Conservation (phyloP, 1,284 basidiomycete genomes). For the Puccinia brachypodii region DNA sequence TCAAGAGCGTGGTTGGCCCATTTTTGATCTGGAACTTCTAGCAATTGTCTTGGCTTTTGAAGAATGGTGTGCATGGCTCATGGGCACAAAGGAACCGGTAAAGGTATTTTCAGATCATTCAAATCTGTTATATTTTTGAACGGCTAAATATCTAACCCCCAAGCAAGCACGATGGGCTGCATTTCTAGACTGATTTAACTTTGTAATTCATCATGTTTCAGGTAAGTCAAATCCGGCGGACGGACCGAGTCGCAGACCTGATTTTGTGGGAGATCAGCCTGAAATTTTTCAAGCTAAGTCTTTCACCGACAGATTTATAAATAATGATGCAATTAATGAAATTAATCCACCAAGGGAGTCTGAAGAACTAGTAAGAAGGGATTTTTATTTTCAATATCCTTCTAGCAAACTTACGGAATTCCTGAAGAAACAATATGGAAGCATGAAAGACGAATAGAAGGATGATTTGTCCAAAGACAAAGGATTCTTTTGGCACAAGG, state of each 20-base stretch:
- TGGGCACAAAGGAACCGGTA: background rate
- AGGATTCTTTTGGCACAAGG: background rate
- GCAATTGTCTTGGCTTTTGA: background rate
- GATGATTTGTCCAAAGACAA: background rate
- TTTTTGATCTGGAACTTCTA: background rate
- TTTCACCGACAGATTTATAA: too few species aligned
- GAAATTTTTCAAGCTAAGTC: too few species aligned
- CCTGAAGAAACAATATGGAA: background rate
- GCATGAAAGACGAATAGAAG: background rate
- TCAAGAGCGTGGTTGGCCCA: background rate
- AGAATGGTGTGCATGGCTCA: background rate
- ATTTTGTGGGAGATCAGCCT: background rate
- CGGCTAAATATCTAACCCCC: background rate
- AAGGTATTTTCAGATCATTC: background rate
- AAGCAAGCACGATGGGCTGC: background rate
- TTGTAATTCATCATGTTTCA: background rate
- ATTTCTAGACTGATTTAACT: background rate
- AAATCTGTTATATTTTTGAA: conserved; percentile 10
- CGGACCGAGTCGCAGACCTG: background rate
- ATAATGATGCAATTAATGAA: too few species aligned
- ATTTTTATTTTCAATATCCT: background rate
- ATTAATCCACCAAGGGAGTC: too few species aligned
- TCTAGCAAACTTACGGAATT: background rate
- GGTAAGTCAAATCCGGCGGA: too few species aligned
- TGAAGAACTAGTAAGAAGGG: too few species aligned